Evolutionary conservation across 2,329 filamentous ascomycete genomes (phyloP).

Genomic region (Cladosporium sphaerospermum): DNA sequence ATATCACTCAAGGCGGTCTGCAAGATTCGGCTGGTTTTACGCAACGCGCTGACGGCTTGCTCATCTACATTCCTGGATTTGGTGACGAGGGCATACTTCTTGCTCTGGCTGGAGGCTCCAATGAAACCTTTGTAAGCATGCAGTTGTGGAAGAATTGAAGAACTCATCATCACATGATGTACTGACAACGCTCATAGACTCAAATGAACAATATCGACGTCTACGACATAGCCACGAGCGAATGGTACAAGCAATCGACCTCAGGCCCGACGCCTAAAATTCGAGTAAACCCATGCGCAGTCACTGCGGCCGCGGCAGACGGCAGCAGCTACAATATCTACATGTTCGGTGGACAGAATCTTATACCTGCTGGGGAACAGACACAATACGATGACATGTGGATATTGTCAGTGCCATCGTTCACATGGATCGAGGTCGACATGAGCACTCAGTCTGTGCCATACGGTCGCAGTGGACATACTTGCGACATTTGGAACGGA

Average conservation of each 20-base stretch:
- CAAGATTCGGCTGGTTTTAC: constrained; percentile 63
- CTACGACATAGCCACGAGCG: constrained; percentile 65
- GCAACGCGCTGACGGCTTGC: constrained; percentile 64
- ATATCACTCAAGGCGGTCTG: constrained; percentile 66
- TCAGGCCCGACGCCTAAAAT: constrained; percentile 52
- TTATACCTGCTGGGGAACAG: constrained; percentile 55
- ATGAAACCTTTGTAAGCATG: constrained; percentile 54
- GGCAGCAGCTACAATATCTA: constrained; percentile 72
- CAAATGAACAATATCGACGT: constrained; percentile 70
- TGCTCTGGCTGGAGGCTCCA: constrained; percentile 68
- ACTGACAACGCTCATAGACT: constrained; percentile 34
- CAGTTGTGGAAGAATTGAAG: neutral
- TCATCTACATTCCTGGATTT: constrained; percentile 72
- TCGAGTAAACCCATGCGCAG: constrained; percentile 62
- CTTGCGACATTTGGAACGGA: constrained; percentile 70
- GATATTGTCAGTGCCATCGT: constrained; percentile 73
- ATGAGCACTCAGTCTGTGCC: constrained; percentile 42
- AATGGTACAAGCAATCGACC: constrained; percentile 70
- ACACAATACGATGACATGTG: constrained; percentile 66
- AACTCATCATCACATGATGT: neutral
- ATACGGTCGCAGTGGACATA: constrained; percentile 63
- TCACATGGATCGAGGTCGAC: constrained; percentile 69
- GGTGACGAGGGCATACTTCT: constrained; percentile 69
- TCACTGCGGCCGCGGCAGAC: constrained; percentile 57
- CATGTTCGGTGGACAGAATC: constrained; percentile 70